Conservation (phyloP, 2,329 filamentous ascomycete genomes). For the Penicillium crustosum region DNA sequence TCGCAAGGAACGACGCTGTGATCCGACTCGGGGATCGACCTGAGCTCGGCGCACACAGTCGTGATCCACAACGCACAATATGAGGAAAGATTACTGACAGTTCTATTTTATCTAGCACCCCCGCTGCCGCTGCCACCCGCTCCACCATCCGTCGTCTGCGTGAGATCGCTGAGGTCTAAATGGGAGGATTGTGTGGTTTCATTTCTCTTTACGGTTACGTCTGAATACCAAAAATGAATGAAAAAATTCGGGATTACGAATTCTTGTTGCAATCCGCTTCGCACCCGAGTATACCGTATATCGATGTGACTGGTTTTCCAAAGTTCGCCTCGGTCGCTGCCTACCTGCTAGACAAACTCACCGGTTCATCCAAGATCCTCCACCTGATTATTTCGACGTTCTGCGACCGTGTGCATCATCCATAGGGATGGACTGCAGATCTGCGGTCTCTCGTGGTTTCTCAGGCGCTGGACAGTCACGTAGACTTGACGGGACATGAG, state of each 20-base stretch:
- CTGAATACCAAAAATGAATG: slow-evolving; percentile 41
- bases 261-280: slow-evolving; percentile 27
- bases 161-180: slow-evolving; percentile 86
- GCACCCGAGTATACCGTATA: slow-evolving; percentile 20
- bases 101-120: slow-evolving; percentile 60
- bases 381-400: not conserved
- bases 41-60: not conserved
- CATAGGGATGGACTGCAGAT: not conserved
- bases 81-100: slow-evolving; percentile 1
- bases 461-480: not conserved
- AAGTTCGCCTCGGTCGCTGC: slow-evolving; percentile 4
- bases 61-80: not conserved
- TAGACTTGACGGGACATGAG: not conserved
- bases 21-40: not conserved
- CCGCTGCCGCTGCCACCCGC: slow-evolving; percentile 88
- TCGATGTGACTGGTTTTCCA: slow-evolving; percentile 9
- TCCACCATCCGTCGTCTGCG: slow-evolving; percentile 96
- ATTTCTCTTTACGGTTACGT: slow-evolving; percentile 38
- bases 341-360: not conserved
- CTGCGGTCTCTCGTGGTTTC: not conserved
- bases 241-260: slow-evolving; percentile 32
- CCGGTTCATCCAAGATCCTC: not conserved
- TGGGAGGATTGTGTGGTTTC: slow-evolving; percentile 36
- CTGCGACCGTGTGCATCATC: not conserved
- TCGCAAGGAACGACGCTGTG: not conserved